Percentiles rank a stretch among this genome's conserved stretches.
These are phyloP conservation scores for Aspergillus olivimuriae DNA, from an alignment of 495 filamentous ascomycete genomes.

Conservation along the genomic window DNA sequence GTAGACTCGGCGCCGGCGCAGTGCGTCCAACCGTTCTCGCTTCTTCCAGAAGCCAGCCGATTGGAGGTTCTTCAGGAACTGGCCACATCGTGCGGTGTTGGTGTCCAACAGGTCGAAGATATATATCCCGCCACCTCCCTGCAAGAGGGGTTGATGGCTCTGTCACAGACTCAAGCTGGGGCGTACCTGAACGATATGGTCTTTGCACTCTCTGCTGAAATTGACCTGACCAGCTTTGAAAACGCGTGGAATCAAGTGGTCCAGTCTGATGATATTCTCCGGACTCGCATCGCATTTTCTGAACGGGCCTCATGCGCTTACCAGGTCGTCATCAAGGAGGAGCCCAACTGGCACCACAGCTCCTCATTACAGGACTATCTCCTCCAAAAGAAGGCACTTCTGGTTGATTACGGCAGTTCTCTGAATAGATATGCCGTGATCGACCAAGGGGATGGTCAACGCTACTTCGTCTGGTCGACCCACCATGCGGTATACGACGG, in stretches of 20 bases:
- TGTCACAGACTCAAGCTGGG: slow-evolving; percentile 25
- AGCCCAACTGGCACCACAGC: too few species aligned
- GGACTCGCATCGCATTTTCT: slow-evolving; percentile 25
- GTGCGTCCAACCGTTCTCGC: background rate
- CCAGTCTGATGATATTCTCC: slow-evolving; percentile 34
- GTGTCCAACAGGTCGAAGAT: slow-evolving; percentile 14
- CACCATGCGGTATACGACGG: slow-evolving; percentile 6
- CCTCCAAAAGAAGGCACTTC: too few species aligned
- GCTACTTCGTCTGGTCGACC: too few species aligned
- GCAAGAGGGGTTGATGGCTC: slow-evolving; percentile 50
- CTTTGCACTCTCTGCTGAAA: background rate
- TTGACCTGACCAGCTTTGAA: background rate
- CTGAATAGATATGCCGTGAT: too few species aligned
- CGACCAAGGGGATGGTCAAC: too few species aligned
- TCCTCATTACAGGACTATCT: too few species aligned
- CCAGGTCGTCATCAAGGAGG: background rate
- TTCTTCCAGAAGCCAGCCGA: background rate
- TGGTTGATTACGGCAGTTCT: too few species aligned
- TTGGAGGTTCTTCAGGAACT: background rate
- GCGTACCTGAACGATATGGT: slow-evolving; percentile 23
- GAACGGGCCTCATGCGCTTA: background rate
- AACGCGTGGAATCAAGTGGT: slow-evolving; percentile 30
- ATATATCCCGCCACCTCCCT: slow-evolving; percentile 53
- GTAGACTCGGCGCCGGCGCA: too few species aligned
- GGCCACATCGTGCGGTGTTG: background rate